Base-by-base conservation (phyloP, 1,139 yeast species). In the Hansenula anomala region DNA sequence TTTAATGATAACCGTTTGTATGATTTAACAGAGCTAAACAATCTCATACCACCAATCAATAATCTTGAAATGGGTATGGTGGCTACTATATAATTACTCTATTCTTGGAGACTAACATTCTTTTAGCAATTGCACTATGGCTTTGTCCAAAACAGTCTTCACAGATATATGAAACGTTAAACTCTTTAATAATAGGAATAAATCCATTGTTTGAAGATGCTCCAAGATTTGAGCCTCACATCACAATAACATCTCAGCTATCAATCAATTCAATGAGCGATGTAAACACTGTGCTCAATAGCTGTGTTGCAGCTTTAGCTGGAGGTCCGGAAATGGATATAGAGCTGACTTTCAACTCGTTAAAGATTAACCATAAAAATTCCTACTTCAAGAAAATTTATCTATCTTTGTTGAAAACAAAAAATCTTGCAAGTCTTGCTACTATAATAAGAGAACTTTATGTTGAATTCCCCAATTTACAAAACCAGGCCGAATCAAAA, bases 191-290 rank as follows among this genome's bases (percentile, higher is more conserved):
- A 12, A 32, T 17, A 9, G 81, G 90, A 9, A 59, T 86, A 33
- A 74, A 73, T 40, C 82, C 92, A 1, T 62, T 84, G 19, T 83
- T 85, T 54, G 86, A 86, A 5, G 84, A 80, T 35, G 82, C 81
- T 22, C 78, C 82, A 5, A 58, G 55, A 30, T 80, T 85, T 49
- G 85, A 78, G 43, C 95, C 95, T 5, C 95, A 86, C 56, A 71
- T 86, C 30, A 86, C 95, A 2, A 70, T 86, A 28, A 78, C 90
- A 3, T 72, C 88, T 23, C 73, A 78, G 43, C 65, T 85, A 27
- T 62, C 61, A 4, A 64, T 80, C 30, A 62, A 68, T 33, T 67
- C 73, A 13, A 69, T 70, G 27, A 75, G 70, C 24, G 82, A 78
- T 41, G 85, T 81, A 3, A 77, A 75, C 45, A 66, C 71, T 26